Evolutionary conservation across 495 filamentous ascomycete genomes (phyloP), one percentile per base, ranked within the genome.

Genomic region (Delitschia confertaspora): DNA sequence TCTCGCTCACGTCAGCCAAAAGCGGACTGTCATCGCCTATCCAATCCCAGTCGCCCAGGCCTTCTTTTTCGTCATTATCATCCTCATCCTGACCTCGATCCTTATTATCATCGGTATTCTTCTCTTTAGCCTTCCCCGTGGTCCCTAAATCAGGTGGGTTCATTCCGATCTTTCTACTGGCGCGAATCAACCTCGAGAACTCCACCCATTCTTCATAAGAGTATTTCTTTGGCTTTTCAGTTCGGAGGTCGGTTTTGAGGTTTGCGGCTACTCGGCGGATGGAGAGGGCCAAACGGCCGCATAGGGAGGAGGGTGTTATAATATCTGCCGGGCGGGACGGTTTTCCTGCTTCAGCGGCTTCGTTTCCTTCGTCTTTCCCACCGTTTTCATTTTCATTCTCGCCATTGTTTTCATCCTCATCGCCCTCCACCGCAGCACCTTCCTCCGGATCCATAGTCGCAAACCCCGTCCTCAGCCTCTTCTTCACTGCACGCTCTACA

Each of bases 1-100:
- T 63, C 53, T 82, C 78, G 4, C 62, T 69, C 55, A 69, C 53
- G 21, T 66, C 65, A 2, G 71, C 67, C 51, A 82, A 38, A 69
- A 82, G 68, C 11, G 78, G 78, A 49, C 71, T 75, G 41, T 72
- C 69, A 48, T 76, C 69, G 3, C 78, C 78, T 32, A 82, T 79
- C 78, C 77, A 82, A 51, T 82, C 78, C 78, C 78, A 80, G 22
- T 77, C 73, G 11, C 79, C 56, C 1, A 79, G 44, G 0, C 74
- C 75, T 27, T 70, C 68, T 26, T 76, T 72, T 42, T 74, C 73
- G 47, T 77, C 73, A n/a, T n/a, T n/a, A n/a, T n/a, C n/a, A n/a
- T n/a, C n/a, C n/a, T n/a, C n/a, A n/a, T n/a, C n/a, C n/a, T n/a
- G n/a, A n/a, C n/a, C n/a, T n/a, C n/a, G n/a, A n/a, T n/a, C n/a